These are phyloP conservation scores for Alternaria sp. DNA, from an alignment of 2,329 filamentous ascomycete genomes.

Conservation along the genomic window DNA sequence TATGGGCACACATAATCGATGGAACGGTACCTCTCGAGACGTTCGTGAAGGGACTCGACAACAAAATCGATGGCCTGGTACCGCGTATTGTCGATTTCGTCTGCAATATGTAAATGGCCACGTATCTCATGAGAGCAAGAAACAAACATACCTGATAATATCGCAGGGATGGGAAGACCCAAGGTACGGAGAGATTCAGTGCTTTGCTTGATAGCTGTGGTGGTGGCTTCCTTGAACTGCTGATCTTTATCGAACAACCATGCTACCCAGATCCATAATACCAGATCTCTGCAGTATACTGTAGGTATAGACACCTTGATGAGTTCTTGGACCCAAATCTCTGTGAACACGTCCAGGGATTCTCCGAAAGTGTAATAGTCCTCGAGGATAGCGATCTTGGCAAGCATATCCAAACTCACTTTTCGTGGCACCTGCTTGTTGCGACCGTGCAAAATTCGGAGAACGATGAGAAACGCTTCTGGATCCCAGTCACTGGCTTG, in stretches of 20 bases:
- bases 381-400: not conserved
- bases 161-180: not conserved
- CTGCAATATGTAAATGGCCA: not conserved
- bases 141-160: not conserved
- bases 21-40: not conserved
- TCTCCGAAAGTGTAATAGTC: constrained; percentile 8
- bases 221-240: not conserved
- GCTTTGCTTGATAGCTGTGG: not conserved
- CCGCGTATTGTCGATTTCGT: not conserved
- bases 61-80: not conserved
- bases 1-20: not conserved
- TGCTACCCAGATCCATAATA: constrained; percentile 3
- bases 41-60: not conserved
- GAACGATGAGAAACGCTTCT: not conserved
- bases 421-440: not conserved
- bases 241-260: not conserved
- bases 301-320: not conserved
- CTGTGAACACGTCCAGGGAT: not conserved
- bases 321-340: not conserved
- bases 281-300: not conserved
- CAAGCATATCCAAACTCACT: not conserved
- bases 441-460: not conserved
- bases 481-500: not conserved
- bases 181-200: not conserved
- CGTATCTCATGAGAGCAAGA: fast-evolving